Evolutionary conservation across 2,329 filamentous ascomycete species (phyloP).

Genomic region (Fusarium proliferatum): DNA sequence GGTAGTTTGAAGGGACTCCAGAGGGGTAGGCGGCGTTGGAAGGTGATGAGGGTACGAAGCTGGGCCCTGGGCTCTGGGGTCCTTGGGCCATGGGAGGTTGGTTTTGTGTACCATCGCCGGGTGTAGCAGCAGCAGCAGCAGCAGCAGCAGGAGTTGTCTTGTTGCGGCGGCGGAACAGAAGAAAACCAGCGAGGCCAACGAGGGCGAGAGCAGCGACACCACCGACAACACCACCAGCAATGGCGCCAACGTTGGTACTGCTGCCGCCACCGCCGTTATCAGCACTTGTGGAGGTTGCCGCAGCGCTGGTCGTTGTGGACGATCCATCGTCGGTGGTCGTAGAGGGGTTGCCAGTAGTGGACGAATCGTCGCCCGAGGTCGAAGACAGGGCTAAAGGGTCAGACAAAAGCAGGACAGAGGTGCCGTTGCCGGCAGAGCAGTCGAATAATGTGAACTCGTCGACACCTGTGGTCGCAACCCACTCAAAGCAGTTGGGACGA

Average conservation of each 20-base stretch:
- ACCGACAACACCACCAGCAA: conserved; percentile 60
- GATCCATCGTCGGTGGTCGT: conserved; percentile 3
- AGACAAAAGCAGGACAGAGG: no score
- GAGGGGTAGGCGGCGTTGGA: conserved; percentile 42
- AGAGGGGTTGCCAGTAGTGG: not conserved
- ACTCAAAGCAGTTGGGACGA: no score
- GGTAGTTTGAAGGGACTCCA: conserved; percentile 44
- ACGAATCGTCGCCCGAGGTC: no score
- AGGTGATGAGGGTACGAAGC: conserved; percentile 38
- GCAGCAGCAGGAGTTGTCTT: conserved; percentile 42
- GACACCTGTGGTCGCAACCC: no score
- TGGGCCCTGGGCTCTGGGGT: conserved; percentile 37
- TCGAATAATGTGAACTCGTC: no score
- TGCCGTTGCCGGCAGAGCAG: no score
- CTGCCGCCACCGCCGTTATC: conserved; percentile 40
- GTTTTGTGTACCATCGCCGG: conserved; percentile 14
- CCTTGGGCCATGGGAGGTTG: conserved; percentile 35
- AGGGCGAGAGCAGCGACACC: conserved; percentile 56
- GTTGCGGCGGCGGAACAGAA: conserved; percentile 54
- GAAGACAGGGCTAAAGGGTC: no score
- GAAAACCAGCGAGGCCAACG: conserved; percentile 54
- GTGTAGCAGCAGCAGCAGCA: conserved; percentile 21
- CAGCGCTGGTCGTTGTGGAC: conserved; percentile 16
- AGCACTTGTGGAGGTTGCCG: conserved; percentile 35
- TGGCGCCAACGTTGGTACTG: conserved; percentile 54